Base-by-base conservation (phyloP, 2,329 filamentous ascomycete species). In the Cladosporium phlei region DNA sequence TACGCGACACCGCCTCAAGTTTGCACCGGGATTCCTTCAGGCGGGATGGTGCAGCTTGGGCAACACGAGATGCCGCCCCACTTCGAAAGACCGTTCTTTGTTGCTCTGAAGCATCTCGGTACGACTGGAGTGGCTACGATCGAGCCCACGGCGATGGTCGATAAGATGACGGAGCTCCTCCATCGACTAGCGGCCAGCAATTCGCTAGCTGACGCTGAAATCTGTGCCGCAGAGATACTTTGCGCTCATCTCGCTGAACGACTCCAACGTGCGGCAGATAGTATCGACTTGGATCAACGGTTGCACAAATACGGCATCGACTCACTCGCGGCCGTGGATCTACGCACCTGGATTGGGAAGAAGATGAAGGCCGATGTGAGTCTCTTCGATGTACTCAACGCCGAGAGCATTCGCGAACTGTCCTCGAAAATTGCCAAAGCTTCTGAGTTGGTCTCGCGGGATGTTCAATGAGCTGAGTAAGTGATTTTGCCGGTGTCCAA, bases 261-360 rank as follows among this genome's bases (percentile, higher is more conserved):
- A 2, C 7, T 37, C 9, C 34, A 37, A 5, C n/a, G 34, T 8
- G 24, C 49, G 19, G 46, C 16, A 4, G 35, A 47, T 14, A 40
- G 34, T 20, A 47, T 52, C 24, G 35, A 50, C 21, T 2, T 27
- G 10, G 12, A 7, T 14, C 25, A 32, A 12, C 37, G 46, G 8
- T 5, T 53, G 24, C 10, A 16, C 12, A 38, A 11, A 8, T 47
- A 49, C 19, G 59, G 66, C 1, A 33, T 63, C n/a, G 66, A 69
- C 48, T 67, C 65, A 2, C 45, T 68, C 2, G 39, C 66, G 3
- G 63, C 64, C 0, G 62, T 67, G 2, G 63, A 66, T 2, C n/a
- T 44, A 8, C 27, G 39, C 8, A 5, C n/a, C 7, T 44, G 39
- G 39, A 5, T 44, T 3, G 11, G 22, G 9, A 9, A 33, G 14